Evolutionary conservation across 2,329 filamentous ascomycete species (phyloP), one percentile per base, ranked within the genome.

Genomic region (Emergomyces orientalis): DNA sequence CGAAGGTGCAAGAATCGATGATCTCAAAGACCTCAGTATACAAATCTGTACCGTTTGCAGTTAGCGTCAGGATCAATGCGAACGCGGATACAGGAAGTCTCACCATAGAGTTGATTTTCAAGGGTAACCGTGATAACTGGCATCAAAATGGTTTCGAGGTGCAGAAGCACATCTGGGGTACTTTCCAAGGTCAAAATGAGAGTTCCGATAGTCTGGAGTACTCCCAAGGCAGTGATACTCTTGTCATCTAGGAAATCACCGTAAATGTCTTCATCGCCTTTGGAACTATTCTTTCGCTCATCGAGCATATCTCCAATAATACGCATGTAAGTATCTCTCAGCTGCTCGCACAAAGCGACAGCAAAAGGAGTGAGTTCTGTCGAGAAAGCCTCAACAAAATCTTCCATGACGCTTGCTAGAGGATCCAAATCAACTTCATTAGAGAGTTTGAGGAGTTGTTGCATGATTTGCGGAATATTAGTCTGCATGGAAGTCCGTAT

Each of bases 11-110:
- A 81, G 91, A 97, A 75, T 99, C 94, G 69, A 99, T 96, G 70
- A 99, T 99, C 78, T 99, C 94, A 69, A 99, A 99, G 5, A 97
- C 86, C 74, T 99, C 94, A 74, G 97, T 99, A 77, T 97, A 99
- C 27, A 99, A 80, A 76, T 99, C 88, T 88, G 65, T 51, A 41
- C 51, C 62, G 32, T 41, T 41, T 68, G 11, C 25, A 49, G 71
- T 73, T 67, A 71, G 58, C 39, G 60, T 39, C 62, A 41, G 2
- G 57, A 9, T 32, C 43, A n/a, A 39, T 51, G n/a, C 13, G 8
- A 32, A 41, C 11, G 22, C 3, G 2, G 11, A 34, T 22, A 47
- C 25, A 59, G 45, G 47, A 58, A 37, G 8, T 25, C 80, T 69
- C 80, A 88, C 86, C 90, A 73, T 96, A 97, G 43, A 99, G 86